Percentiles rank a stretch among this genome's conserved stretches.
phyloP scores from a whole-genome alignment of 371 early-diverging fungal species.

The Dinochytrium kinnereticum region DNA sequence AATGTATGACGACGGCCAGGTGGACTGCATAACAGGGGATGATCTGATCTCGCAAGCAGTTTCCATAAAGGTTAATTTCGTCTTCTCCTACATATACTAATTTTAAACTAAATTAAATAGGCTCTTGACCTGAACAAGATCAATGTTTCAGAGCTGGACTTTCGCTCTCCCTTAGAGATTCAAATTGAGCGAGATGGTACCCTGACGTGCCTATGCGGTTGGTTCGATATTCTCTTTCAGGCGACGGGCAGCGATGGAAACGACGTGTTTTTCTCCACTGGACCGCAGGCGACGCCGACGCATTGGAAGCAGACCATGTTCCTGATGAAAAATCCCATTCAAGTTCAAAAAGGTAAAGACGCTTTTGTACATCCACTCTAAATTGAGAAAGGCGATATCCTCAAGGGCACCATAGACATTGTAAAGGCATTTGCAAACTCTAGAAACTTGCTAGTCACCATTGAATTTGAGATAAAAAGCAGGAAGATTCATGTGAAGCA shows the following conservation, averaged over 20 bases:
- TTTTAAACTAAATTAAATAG: conserved; percentile 19
- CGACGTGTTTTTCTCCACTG: conserved; percentile 75
- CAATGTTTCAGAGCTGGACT: conserved; percentile 83
- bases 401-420: neutral
- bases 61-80: conserved; percentile 71
- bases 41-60: conserved; percentile 74
- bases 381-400: neutral
- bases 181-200: conserved; percentile 79
- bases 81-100: too few relatives aligned
- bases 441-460: neutral
- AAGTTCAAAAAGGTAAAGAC: conserved; percentile 34
- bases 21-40: conserved; percentile 87
- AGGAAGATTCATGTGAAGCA: neutral
- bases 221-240: conserved; percentile 94
- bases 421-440: neutral
- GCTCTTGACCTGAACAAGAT: conserved; percentile 82
- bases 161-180: conserved; percentile 78
- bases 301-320: conserved; percentile 99
- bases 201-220: conserved; percentile 82
- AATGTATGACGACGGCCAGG: conserved; percentile 89
- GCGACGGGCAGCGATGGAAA: conserved; percentile 59
- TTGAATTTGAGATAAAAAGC: neutral
- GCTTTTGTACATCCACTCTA: neutral
- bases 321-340: conserved; percentile 40
- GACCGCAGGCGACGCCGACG: conserved; percentile 86